phyloP scores from a whole-genome alignment of 1,139 yeast genomes.

The Yamadazyma siamensis region DNA sequence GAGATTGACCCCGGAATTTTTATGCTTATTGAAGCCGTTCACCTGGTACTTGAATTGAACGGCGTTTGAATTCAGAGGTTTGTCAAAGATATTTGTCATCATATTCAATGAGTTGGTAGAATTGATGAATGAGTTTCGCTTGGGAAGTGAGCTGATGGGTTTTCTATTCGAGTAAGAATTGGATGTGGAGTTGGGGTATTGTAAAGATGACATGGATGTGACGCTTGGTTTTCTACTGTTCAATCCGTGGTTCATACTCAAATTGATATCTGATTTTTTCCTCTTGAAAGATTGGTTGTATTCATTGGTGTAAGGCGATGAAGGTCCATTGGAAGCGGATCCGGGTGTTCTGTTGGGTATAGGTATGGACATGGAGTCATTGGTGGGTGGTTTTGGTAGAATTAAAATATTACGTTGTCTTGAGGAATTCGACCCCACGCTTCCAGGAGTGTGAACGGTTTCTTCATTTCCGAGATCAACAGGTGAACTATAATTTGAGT shows the following conservation, averaged over 20 bases:
- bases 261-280: conserved; percentile 37
- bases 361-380: conserved; percentile 22
- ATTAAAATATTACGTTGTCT: conserved; percentile 41
- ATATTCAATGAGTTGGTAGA: conserved; percentile 8
- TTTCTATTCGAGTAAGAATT: conserved; percentile 14
- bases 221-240: conserved; percentile 12
- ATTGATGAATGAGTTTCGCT: conserved; percentile 18
- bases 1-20: conserved; percentile 5
- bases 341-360: conserved; percentile 18
- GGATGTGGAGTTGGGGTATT: conserved; percentile 8
- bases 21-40: no score
- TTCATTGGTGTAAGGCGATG: conserved; percentile 22
- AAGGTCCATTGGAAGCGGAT: conserved; percentile 16
- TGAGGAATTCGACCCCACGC: conserved; percentile 6
- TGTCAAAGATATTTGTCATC: conserved; percentile 27
- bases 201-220: conserved; percentile 15
- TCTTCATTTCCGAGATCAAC: conserved; percentile 9
- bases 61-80: no score
- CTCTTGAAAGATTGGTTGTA: conserved; percentile 38
- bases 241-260: conserved; percentile 3
- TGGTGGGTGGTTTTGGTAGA: conserved; percentile 34
- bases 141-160: conserved; percentile 11
- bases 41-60: no score
- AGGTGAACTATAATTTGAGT: conserved; percentile 10
- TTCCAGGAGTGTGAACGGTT: conserved; percentile 9